Evolutionary conservation across 225 moss, liverwort and hornwort genomes (phyloP).

Genomic region (Polytrichum commune): DNA sequence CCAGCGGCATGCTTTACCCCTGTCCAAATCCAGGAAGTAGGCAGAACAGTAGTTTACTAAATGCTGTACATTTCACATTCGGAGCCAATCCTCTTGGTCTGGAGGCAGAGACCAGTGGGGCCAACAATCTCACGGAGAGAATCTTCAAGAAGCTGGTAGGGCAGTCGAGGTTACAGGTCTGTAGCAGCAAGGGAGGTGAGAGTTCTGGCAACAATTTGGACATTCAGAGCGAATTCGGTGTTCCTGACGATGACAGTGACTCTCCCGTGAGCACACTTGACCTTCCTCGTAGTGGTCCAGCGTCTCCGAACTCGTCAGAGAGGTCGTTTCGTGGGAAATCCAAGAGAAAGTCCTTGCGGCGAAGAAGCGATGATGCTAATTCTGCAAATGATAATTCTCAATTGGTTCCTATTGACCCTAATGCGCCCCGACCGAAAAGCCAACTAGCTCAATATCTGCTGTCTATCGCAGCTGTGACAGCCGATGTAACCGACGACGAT

Average conservation of each 20-base stretch:
- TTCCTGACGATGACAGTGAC: slow-evolving; percentile 25
- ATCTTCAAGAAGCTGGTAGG: slow-evolving; percentile 39
- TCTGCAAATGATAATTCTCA: slow-evolving; percentile 5
- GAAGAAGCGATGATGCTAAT: slow-evolving; percentile 44
- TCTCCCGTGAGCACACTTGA: slow-evolving; percentile 56
- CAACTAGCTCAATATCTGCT: slow-evolving; percentile 35
- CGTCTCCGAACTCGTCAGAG: slow-evolving; percentile 42
- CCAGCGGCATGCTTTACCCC: slow-evolving; percentile 43
- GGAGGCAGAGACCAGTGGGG: slow-evolving; percentile 16
- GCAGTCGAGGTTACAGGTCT: slow-evolving; percentile 38
- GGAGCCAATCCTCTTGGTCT: slow-evolving; percentile 17
- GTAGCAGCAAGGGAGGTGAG: slow-evolving; percentile 1
- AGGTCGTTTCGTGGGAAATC: slow-evolving; percentile 29
- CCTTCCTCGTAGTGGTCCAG: slow-evolving; percentile 20
- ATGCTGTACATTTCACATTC: slow-evolving; percentile 46
- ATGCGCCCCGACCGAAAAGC: slow-evolving; percentile 21
- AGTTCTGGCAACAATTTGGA: slow-evolving; percentile 9
- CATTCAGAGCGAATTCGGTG: slow-evolving; percentile 17
- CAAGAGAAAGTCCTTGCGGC: slow-evolving; percentile 38
- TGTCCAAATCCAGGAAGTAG: slow-evolving; percentile 30
- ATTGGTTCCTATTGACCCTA: slow-evolving; percentile 8
- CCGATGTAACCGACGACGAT: slow-evolving; percentile 30
- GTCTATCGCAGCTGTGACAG: slow-evolving; percentile 23
- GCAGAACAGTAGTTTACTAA: slow-evolving; percentile 33
- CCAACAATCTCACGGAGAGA: slow-evolving; percentile 32